Percentiles rank a stretch among this genome's conserved stretches.
Conservation (phyloP, 2,329 filamentous ascomycete genomes). For the Drechslera avenae region DNA sequence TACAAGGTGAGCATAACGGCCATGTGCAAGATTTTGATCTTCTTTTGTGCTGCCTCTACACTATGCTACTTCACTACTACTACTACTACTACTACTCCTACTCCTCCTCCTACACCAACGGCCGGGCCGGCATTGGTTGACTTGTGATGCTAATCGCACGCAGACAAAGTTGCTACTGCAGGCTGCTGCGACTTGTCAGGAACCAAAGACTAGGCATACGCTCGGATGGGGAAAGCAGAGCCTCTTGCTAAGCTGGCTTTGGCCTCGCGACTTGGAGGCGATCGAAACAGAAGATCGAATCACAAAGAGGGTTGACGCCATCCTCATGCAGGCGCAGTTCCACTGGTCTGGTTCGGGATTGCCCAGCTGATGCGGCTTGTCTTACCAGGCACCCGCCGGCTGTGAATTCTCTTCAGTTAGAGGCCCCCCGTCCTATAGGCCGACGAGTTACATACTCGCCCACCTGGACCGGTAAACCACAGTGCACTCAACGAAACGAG, state of each 20-base stretch:
- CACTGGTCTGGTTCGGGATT: constrained; percentile 36
- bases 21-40: background rate
- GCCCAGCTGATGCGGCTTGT: constrained; percentile 39
- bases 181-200: constrained; percentile 28
- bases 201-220: constrained; percentile 29
- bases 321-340: constrained; percentile 23
- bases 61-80: background rate
- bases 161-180: no score
- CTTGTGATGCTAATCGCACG: no score
- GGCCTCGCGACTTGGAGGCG: constrained; percentile 12
- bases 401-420: no score
- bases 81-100: no score
- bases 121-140: background rate
- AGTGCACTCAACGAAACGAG: constrained; percentile 13
- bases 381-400: constrained; percentile 25
- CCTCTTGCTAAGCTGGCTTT: constrained; percentile 33
- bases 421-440: background rate
- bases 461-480: constrained; percentile 21
- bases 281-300: constrained; percentile 29
- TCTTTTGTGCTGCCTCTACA: constrained; percentile 11
- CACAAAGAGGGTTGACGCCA: constrained; percentile 29
- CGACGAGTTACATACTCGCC: constrained; percentile 13
- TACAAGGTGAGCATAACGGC: constrained; percentile 10
- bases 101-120: no score
- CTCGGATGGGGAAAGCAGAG: constrained; percentile 45